phyloP scores from a whole-genome alignment of 83 land plant species.

The Larix sibirica region DNA sequence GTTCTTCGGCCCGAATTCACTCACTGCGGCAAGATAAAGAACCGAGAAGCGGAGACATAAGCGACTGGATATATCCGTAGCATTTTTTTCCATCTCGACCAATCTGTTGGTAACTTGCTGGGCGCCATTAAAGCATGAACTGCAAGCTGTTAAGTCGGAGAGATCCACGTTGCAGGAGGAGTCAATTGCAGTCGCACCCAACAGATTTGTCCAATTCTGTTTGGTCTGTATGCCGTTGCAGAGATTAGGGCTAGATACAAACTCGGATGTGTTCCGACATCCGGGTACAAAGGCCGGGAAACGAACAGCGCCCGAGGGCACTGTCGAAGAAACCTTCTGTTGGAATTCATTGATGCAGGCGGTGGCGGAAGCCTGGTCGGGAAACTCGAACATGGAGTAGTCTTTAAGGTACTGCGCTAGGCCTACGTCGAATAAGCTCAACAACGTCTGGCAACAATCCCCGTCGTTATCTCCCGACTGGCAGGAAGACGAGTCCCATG shows the following conservation, averaged over 20 bases:
- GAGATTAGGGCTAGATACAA: conserved; percentile 22
- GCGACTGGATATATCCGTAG: not conserved
- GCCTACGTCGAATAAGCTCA: conserved; percentile 42
- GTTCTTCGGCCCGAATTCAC: conserved; percentile 19
- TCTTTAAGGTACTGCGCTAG: conserved; percentile 34
- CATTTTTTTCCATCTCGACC: conserved; percentile 26
- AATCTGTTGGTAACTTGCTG: conserved; percentile 22
- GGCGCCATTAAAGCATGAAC: conserved; percentile 44
- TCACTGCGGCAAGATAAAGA: conserved; percentile 41
- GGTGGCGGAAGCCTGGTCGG: conserved; percentile 22
- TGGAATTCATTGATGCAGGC: conserved; percentile 35
- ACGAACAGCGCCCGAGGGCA: conserved; percentile 1
- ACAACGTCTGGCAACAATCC: conserved; percentile 39
- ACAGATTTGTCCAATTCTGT: conserved; percentile 33
- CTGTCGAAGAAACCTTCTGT: conserved; percentile 19
- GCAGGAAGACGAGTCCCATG: conserved; percentile 42
- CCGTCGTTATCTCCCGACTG: not conserved
- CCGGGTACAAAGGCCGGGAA: conserved; percentile 18
- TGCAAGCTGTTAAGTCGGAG: conserved; percentile 22
- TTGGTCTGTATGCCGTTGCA: conserved; percentile 41
- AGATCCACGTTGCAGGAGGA: conserved; percentile 29
- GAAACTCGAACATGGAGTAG: conserved; percentile 24
- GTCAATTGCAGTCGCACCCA: conserved; percentile 36
- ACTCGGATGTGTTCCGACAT: conserved; percentile 27
- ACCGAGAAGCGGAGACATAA: conserved; percentile 32